A percentile compares a stretch with the other conserved stretches of the same genome.
These are phyloP conservation scores for Trichoderma gamsii DNA, from an alignment of 495 filamentous ascomycete genomes.

Conservation along the genomic window DNA sequence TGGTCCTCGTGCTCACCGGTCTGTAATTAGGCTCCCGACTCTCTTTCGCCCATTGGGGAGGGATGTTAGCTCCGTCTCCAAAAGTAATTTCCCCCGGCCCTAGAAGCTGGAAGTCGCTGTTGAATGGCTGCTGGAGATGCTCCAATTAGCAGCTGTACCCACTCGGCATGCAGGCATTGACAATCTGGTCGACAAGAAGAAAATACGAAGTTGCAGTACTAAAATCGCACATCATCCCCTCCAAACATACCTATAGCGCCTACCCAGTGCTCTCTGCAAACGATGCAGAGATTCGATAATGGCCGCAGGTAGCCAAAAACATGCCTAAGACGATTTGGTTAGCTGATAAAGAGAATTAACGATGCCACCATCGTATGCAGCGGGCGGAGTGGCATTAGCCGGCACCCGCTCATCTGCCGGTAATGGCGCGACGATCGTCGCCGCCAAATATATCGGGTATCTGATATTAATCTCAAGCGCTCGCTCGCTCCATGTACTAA, in stretches of 20 bases:
- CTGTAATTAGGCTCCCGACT: constrained; percentile 1
- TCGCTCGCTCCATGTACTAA: neutral
- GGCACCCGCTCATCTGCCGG: constrained; percentile 11
- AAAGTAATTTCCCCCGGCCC: neutral
- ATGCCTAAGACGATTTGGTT: neutral
- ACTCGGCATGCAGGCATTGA: neutral
- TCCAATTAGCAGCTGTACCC: constrained; percentile 1
- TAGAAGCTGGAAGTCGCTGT: neutral
- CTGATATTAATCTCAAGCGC: constrained; percentile 8
- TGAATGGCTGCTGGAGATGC: neutral
- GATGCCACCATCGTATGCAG: constrained; percentile 14
- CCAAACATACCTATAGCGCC: no score
- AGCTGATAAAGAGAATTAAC: neutral
- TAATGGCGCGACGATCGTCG: constrained; percentile 11
- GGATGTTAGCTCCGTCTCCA: neutral
- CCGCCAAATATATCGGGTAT: constrained; percentile 12
- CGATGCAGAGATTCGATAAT: neutral
- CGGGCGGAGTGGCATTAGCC: constrained; percentile 11
- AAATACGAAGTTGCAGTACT: constrained; percentile 9
- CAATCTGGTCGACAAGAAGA: neutral
- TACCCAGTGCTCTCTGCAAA: no score
- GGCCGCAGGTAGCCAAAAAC: neutral
- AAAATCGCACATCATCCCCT: neutral
- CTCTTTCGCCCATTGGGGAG: neutral
- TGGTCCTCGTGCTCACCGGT: neutral